phyloP scores from a whole-genome alignment of 2,329 filamentous ascomycete genomes.

The Cucurbitaria berberidis region DNA sequence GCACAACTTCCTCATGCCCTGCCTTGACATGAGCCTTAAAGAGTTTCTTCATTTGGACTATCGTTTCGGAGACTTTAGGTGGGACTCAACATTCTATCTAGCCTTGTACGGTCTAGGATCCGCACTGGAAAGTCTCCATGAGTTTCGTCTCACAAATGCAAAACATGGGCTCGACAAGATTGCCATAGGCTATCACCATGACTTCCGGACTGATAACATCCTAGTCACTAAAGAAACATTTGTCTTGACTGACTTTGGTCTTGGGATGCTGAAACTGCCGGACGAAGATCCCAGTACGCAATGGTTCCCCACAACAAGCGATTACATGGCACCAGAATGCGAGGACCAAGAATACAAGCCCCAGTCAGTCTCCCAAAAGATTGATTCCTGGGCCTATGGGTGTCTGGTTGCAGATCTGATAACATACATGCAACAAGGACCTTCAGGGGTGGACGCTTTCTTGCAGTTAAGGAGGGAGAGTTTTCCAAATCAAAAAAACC shows the following conservation, averaged over 20 bases:
- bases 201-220: neutral
- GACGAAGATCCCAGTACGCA: neutral
- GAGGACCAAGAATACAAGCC: neutral
- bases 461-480: too few species aligned
- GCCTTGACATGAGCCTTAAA: neutral
- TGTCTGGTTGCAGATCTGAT: neutral
- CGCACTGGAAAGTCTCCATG: neutral
- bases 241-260: neutral
- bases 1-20: neutral
- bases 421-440: neutral
- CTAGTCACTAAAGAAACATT: neutral
- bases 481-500: too few species aligned
- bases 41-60: neutral
- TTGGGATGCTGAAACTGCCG: neutral
- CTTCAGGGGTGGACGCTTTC: too few species aligned
- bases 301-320: neutral
- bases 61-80: neutral
- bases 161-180: neutral
- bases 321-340: neutral
- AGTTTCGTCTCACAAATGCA: neutral
- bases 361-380: neutral
- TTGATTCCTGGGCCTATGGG: neutral
- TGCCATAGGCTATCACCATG: neutral
- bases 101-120: neutral
- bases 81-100: neutral